These are phyloP conservation scores for Chenopodium album DNA, from an alignment of 148 eudicot species.

Conservation along the genomic window DNA sequence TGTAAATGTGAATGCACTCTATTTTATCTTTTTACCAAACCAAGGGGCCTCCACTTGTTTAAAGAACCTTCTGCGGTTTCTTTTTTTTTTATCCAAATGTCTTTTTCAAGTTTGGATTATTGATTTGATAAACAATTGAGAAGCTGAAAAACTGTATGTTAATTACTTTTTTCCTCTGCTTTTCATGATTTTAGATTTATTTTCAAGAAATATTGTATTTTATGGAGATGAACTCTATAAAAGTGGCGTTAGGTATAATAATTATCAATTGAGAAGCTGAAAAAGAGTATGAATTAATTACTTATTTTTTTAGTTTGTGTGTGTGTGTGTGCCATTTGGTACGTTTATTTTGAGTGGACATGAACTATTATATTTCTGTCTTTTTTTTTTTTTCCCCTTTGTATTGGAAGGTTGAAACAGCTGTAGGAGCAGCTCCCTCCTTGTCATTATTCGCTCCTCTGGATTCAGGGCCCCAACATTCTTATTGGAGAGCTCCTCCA, in stretches of 20 bases:
- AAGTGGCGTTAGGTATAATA: background rate
- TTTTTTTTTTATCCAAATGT: no score
- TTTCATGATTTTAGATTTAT: background rate
- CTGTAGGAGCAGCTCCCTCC: constrained; percentile 80
- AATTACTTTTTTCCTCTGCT: background rate
- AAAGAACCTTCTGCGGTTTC: no score
- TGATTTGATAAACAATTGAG: background rate
- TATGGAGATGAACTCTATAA: background rate
- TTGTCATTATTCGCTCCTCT: constrained; percentile 82
- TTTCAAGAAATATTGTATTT: background rate
- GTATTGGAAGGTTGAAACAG: constrained; percentile 71
- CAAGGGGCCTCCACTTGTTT: no score
- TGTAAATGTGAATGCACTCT: no score
- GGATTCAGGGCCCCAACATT: constrained; percentile 58
- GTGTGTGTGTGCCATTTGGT: background rate
- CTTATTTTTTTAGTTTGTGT: no score
- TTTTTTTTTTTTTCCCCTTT: constrained; percentile 10
- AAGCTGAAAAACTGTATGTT: background rate
- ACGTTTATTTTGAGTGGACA: background rate
- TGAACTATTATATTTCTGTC: constrained; percentile 6
- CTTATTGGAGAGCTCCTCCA: constrained; percentile 90
- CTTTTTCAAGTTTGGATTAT: no score
- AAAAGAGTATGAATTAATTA: no score
- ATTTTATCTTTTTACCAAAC: no score
- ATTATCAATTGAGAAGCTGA: no score